Conservation (phyloP, 345 rosid genomes). For the Rhodamnia argentea region DNA sequence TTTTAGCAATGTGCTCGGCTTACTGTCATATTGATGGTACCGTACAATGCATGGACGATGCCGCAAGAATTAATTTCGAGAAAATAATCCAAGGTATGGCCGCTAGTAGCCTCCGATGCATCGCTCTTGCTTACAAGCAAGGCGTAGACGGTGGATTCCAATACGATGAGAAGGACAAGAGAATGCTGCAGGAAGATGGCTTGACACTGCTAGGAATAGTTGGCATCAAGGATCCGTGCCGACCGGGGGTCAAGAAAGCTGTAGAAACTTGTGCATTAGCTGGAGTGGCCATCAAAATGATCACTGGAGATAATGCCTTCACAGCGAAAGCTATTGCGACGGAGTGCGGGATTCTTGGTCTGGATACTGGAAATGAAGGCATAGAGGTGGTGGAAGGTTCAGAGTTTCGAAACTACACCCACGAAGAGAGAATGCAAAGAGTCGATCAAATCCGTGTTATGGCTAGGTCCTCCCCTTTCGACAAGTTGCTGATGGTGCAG, state of each 20-base stretch:
- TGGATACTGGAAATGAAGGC: conserved; percentile 9
- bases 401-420: conserved; percentile 37
- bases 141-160: conserved; percentile 6
- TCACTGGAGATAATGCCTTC: conserved; percentile 68
- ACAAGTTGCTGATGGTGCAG: conserved; percentile 74
- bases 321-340: conserved; percentile 77
- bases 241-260: conserved; percentile 54
- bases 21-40: conserved; percentile 42
- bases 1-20: conserved; percentile 52
- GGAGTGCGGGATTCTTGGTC: conserved; percentile 57
- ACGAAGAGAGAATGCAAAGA: conserved; percentile 27
- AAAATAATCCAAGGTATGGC: conserved; percentile 55
- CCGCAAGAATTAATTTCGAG: conserved; percentile 20
- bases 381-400: conserved; percentile 45
- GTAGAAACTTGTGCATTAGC: conserved; percentile 52
- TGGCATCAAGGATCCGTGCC: conserved; percentile 69
- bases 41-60: conserved; percentile 13
- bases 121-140: conserved; percentile 57
- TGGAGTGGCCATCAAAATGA: conserved; percentile 67
- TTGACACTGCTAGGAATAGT: conserved; percentile 52
- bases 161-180: neutral
- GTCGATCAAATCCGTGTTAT: conserved; percentile 58
- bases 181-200: conserved; percentile 26
- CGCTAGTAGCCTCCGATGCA: conserved; percentile 57
- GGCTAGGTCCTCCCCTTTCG: conserved; percentile 74